Evolutionary conservation across 2,329 filamentous ascomycete genomes (phyloP), one percentile per base, ranked within the genome.

Genomic region (Seiridium unicorne): DNA sequence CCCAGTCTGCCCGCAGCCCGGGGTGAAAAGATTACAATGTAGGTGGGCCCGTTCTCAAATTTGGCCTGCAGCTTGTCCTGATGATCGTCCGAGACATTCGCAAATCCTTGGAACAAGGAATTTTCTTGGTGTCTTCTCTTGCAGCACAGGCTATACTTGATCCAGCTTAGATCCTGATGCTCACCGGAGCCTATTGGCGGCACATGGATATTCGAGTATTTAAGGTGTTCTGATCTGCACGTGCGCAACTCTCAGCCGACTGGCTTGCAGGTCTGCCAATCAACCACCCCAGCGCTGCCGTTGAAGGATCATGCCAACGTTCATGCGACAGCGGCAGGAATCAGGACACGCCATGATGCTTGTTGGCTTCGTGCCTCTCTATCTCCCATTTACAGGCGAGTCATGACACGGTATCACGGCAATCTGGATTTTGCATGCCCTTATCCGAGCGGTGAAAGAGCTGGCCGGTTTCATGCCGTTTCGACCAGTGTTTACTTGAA

Each of bases 51-150:
- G 18, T 26, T 26, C 18, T 26, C 18, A 26, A 26, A 26, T 26
- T 26, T 26, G 18, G 18, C 18, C 18, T 31, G 13, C 46, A 7
- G 46, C n/a, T 31, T 48, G 13, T 44, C 51, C 51, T 44, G 51
- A 44, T 55, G 36, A 44, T 55, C 51, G 36, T 38, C 38, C 11
- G n/a, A 36, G 26, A 40, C n/a, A 26, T 38, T 26, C n/a, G 34
- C 6, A 3, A 38, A 53, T 13, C 11, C 32, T 31, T 18, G 46
- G 35, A 48, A 34, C 13, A 51, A 26, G 55, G 26, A 48, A 26
- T 47, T 51, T 58, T 58, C 55, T 58, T 51, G 44, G 55, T 51
- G 55, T 40, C 55, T 58, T 58, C 55, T 18, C 49, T 58, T 51
- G 55, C 55, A 49, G 13, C 44, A 7, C 40, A 35, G 32, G 18